These are phyloP conservation scores for Pseudogymnoascus sp. DNA, from an alignment of 2,329 filamentous ascomycete species.

Conservation along the genomic window DNA sequence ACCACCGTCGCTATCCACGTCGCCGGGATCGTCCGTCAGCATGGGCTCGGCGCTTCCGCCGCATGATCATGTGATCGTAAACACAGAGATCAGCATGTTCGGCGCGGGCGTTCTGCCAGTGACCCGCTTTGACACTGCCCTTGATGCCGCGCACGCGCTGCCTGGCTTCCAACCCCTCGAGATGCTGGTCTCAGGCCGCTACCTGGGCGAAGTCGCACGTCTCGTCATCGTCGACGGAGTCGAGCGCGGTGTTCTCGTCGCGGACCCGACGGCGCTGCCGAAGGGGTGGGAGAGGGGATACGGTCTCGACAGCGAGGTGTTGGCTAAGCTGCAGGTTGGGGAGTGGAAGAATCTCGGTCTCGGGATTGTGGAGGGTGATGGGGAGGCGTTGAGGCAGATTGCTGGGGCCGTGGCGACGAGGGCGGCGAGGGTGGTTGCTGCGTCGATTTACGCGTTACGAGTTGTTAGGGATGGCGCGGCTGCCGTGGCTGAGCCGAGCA, in stretches of 20 bases:
- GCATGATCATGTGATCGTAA: slow-evolving; percentile 58
- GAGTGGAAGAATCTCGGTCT: not conserved
- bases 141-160: slow-evolving; percentile 46
- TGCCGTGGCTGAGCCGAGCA: slow-evolving; percentile 34
- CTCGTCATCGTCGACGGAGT: slow-evolving; percentile 54
- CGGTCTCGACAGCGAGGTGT: slow-evolving; percentile 53
- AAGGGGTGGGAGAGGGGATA: slow-evolving; percentile 46
- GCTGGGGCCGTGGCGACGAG: not conserved
- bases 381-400: not conserved
- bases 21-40: not conserved
- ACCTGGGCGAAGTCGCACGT: slow-evolving; percentile 59
- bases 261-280: slow-evolving; percentile 52
- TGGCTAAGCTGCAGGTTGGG: slow-evolving; percentile 41
- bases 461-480: not conserved
- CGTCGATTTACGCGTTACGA: not conserved
- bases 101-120: slow-evolving; percentile 51
- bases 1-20: not conserved
- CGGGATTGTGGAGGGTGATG: not conserved
- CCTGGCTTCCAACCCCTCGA: slow-evolving; percentile 58
- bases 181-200: slow-evolving; percentile 58
- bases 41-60: not conserved
- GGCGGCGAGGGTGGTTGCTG: not conserved
- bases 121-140: slow-evolving; percentile 53
- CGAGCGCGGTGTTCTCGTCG: slow-evolving; percentile 46
- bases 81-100: slow-evolving; percentile 63